phyloP scores from a whole-genome alignment of 2,329 filamentous ascomycete genomes.

The Pseudocercospora crystallina region DNA sequence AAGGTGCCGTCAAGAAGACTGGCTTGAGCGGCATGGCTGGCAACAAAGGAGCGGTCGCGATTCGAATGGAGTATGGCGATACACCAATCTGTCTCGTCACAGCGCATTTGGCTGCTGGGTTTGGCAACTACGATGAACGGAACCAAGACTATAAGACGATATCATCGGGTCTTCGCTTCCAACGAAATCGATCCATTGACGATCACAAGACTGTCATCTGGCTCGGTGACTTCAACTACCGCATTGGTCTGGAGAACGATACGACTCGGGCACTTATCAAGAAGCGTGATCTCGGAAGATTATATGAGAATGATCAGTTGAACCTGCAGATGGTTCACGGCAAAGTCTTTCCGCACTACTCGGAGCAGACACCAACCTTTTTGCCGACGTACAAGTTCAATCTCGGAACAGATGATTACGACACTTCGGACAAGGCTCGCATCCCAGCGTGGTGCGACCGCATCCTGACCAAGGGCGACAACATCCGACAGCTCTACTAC shows the following conservation, averaged over 20 bases:
- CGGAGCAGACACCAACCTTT: conserved; percentile 83
- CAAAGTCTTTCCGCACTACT: conserved; percentile 85
- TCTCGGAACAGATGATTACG: conserved; percentile 81
- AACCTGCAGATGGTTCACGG: conserved; percentile 97
- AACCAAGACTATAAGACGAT: conserved; percentile 93
- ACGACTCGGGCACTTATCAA: conserved; percentile 73
- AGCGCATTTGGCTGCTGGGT: conserved; percentile 92
- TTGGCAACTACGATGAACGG: conserved; percentile 93
- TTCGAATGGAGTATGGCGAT: conserved; percentile 90
- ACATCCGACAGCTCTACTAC: conserved; percentile 80
- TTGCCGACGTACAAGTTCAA: conserved; percentile 96
- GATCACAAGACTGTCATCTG: conserved; percentile 91
- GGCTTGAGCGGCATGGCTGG: conserved; percentile 96
- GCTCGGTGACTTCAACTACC: conserved; percentile 98
- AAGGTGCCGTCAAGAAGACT: conserved; percentile 91
- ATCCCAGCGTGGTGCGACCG: conserved; percentile 98
- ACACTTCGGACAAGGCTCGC: conserved; percentile 90
- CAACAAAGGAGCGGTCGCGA: conserved; percentile 96
- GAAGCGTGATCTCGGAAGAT: conserved; percentile 67
- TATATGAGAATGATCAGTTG: conserved; percentile 93
- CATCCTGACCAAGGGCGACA: conserved; percentile 80
- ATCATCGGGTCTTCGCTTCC: conserved; percentile 81
- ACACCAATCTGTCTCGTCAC: conserved; percentile 95
- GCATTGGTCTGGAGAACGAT: conserved; percentile 81
- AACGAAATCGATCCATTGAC: conserved; percentile 84